Percentiles rank a stretch among this genome's conserved stretches.
Conservation (phyloP, 2,329 filamentous ascomycete genomes). For the Neofusicoccum kwambonambiense region DNA sequence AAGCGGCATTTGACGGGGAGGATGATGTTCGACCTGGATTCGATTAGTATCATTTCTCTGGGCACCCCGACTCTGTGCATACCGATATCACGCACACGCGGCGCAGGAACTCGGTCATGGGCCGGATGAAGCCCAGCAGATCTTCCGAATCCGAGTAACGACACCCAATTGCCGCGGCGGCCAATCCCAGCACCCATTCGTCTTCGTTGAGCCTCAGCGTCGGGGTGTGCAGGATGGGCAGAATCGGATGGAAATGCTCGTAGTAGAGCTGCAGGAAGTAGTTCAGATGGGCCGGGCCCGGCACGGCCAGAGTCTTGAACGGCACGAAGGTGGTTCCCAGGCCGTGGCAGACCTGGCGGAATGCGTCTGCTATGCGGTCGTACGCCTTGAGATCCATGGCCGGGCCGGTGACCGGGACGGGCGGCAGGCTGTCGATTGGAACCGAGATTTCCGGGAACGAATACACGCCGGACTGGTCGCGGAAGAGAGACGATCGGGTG, state of each 20-base stretch:
- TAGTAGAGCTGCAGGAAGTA: constrained; percentile 15
- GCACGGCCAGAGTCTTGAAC: constrained; percentile 5
- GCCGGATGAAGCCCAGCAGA: not conserved
- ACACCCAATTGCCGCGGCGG: not conserved
- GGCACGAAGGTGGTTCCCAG: not conserved
- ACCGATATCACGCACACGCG: constrained; percentile 7
- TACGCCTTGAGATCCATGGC: constrained; percentile 11
- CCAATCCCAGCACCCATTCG: constrained; percentile 3
- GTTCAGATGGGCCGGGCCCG: not conserved
- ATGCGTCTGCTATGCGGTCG: constrained; percentile 1
- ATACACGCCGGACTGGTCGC: not conserved
- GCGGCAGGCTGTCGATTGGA: not conserved
- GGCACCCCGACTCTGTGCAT: not conserved
- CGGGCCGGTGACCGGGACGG: not conserved
- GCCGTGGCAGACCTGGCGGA: not conserved
- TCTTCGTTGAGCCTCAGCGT: not conserved
- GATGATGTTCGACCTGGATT: constrained; percentile 1
- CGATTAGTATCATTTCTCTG: not conserved
- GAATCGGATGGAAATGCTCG: constrained; percentile 12
- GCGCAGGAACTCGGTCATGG: constrained; percentile 14
- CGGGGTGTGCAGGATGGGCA: constrained; percentile 11
- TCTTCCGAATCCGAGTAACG: constrained; percentile 5
- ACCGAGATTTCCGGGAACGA: constrained; percentile 12
- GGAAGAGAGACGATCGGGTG: not conserved
- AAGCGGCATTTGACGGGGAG: constrained; percentile 5